A percentile compares a stretch with the other conserved stretches of the same genome.
Evolutionary conservation across 805 yeast genomes (phyloP).

Genomic region (Sugiyamaella qingdaonensis): DNA sequence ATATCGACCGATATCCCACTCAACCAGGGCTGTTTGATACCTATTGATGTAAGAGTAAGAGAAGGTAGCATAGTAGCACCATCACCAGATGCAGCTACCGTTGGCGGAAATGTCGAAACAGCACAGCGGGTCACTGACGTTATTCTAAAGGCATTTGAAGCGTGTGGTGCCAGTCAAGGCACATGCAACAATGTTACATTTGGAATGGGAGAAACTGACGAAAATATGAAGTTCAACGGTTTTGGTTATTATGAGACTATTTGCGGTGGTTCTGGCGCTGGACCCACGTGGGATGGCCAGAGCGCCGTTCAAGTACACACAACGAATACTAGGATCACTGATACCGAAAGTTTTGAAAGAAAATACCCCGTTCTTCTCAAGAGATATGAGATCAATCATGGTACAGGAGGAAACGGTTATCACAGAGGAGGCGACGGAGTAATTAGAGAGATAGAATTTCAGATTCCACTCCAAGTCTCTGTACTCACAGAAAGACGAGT

Average conservation of each 20-base stretch:
- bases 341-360: conserved; percentile 80
- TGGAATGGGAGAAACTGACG: conserved; percentile 63
- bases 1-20: conserved; percentile 84
- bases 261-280: conserved; percentile 94
- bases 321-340: conserved; percentile 90
- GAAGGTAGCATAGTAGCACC: conserved; percentile 69
- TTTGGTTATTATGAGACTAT: conserved; percentile 91
- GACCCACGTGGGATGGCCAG: conserved; percentile 77
- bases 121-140: conserved; percentile 90
- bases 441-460: conserved; percentile 75
- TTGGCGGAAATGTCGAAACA: conserved; percentile 90
- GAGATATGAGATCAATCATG: conserved; percentile 61
- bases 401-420: conserved; percentile 79
- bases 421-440: conserved; percentile 82
- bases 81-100: conserved; percentile 80
- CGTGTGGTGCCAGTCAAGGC: conserved; percentile 93
- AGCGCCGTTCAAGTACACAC: conserved; percentile 87
- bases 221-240: conserved; percentile 34
- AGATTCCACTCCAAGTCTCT: conserved; percentile 65
- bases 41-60: conserved; percentile 64
- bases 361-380: conserved; percentile 76
- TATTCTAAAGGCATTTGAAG: conserved; percentile 75
- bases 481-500: conserved; percentile 83
- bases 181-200: conserved; percentile 90
- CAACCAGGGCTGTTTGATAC: conserved; percentile 86